A percentile compares a stretch with the other conserved stretches of the same genome.
Evolutionary conservation across 257 asterid species (phyloP).

Genomic region (Ilex asprella): DNA sequence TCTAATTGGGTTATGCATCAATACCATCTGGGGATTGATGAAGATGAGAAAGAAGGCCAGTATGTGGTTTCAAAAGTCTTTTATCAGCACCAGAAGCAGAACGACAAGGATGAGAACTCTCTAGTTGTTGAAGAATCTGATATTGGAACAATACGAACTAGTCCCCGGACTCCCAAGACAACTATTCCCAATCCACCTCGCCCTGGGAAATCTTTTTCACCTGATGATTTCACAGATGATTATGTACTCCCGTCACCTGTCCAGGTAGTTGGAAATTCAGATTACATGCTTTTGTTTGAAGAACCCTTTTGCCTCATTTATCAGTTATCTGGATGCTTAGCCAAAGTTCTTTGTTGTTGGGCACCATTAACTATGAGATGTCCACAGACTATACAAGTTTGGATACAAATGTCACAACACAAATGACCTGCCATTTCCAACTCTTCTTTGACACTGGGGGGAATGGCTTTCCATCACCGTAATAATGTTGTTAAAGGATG

Average conservation of each 20-base stretch:
- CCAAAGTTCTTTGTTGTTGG: too few relatives aligned
- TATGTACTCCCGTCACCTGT: constrained; percentile 14
- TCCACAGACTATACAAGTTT: too few relatives aligned
- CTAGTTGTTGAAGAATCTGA: constrained; percentile 39
- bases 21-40: constrained; percentile 66
- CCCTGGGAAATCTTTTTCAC: constrained; percentile 39
- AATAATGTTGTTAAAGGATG: too few relatives aligned
- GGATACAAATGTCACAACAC: too few relatives aligned
- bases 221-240: constrained; percentile 32
- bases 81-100: constrained; percentile 59
- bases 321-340: too few relatives aligned
- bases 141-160: constrained; percentile 19
- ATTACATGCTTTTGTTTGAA: constrained; percentile 3
- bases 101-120: constrained; percentile 19
- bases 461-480: too few relatives aligned
- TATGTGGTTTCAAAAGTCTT: constrained; percentile 69
- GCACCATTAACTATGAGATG: too few relatives aligned
- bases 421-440: too few relatives aligned
- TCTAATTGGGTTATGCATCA: constrained; percentile 95
- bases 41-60: constrained; percentile 65
- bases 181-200: constrained; percentile 57
- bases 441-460: too few relatives aligned
- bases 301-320: too few relatives aligned
- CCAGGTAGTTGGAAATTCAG: constrained; percentile 38
- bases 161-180: constrained; percentile 70